These are phyloP conservation scores for Erodium chrysanthum DNA, from an alignment of 441 rosid genomes.

Conservation along the genomic window DNA sequence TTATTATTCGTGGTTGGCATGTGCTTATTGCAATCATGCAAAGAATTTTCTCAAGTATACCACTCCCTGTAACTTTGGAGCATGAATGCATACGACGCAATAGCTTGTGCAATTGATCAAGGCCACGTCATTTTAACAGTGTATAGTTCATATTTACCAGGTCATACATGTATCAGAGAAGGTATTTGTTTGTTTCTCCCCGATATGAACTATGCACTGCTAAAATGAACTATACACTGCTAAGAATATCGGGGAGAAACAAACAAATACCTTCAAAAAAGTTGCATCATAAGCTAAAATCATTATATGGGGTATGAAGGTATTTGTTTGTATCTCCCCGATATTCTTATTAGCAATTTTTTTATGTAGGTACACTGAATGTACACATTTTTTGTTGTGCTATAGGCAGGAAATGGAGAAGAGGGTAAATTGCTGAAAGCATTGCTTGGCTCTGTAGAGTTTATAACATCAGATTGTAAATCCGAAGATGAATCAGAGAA, in stretches of 20 bases:
- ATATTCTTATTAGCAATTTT: background rate
- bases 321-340: background rate
- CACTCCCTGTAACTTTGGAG: background rate
- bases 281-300: background rate
- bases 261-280: too few relatives aligned
- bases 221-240: too few relatives aligned
- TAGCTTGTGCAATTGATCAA: background rate
- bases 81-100: background rate
- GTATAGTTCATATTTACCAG: background rate
- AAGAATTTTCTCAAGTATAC: background rate
- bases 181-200: background rate
- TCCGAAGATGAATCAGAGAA: slow-evolving; percentile 57
- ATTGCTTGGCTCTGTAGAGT: slow-evolving; percentile 80
- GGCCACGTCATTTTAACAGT: background rate
- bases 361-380: slow-evolving; percentile 11
- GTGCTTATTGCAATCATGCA: too few relatives aligned
- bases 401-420: slow-evolving; percentile 50
- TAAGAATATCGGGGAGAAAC: too few relatives aligned
- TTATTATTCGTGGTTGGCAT: background rate
- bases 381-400: slow-evolving; percentile 20
- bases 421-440: slow-evolving; percentile 45
- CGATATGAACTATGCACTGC: too few relatives aligned
- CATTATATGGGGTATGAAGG: background rate
- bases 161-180: background rate
- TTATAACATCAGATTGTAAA: slow-evolving; percentile 59